Evolutionary conservation across 1,284 basidiomycete species (phyloP), one percentile per base, ranked within the genome.

Genomic region (Melampsora americana): DNA sequence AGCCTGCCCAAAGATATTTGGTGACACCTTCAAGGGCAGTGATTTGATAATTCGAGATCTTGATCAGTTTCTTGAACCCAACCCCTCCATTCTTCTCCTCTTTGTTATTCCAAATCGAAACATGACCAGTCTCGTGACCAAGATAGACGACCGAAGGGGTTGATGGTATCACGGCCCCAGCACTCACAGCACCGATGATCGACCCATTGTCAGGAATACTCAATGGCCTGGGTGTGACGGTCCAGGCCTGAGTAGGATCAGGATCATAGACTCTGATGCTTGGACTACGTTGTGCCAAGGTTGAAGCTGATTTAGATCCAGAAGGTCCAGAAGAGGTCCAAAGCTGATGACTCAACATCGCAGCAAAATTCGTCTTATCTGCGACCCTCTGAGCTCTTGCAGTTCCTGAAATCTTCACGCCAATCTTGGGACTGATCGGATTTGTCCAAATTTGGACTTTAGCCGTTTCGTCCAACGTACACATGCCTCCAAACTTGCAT

Each of bases 61-160:
- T 74, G 64, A 74, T 60, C 20, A 74, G 30, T n/a, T 74, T 74
- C 42, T 48, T 66, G 39, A 74, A 74, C 18, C n/a, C 35, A 32
- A 74, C 64, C 20, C 32, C 28, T 18, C 46, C 60, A 9, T 23
- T 14, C 20, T 44, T 42, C 11, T 6, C 20, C n/a, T 35, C 46
- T 16, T 60, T 30, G 18, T 30, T 65, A 20, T 53, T 81, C 93
- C 94, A 98, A 12, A 93, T 84, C 0, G 89, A 90, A 77, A 97
- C 86, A 79, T 87, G 90, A 0, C 95, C 96, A 60, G 91, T 93
- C 82, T 98, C 95, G 80, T 99, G 95, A 0, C 92, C 93, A n/a
- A 99, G 85, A 80, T 90, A 98, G 39, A 92, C 90, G 23, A 85
- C 83, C 1, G 87, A 85, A 0, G 89, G 88, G 12, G 87, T 84